Base-by-base conservation (phyloP, 1,284 basidiomycete species). In the Cystobasidium sp. region DNA sequence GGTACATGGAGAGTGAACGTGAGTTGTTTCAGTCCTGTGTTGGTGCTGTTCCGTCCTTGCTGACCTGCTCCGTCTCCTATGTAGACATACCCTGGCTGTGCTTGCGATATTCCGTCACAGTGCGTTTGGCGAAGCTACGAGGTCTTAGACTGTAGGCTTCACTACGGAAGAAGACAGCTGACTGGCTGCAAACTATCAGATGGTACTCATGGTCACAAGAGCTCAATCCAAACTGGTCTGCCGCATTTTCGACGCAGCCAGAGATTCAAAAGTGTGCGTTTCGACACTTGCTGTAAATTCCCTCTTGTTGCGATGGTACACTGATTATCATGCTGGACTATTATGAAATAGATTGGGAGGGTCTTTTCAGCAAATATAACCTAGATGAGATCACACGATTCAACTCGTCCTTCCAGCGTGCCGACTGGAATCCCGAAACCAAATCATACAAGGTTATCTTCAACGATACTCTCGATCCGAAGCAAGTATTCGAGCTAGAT, bases 171-270 rank as follows among this genome's bases (percentile, higher is more conserved):
- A 9, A 3, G 16, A 41, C 24, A 5, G 44, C 44, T 63, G 12
- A 63, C 24, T 22, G 10, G 3, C 10, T 18, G 12, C 61, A 18
- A 2, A 16, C 44, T 16, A 43, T 20, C 47, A 47, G 73, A 77
- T 87, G 86, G 85, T 88, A 88, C 78, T 85, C 84, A 56, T 84
- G 88, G 58, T 88, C 88, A 6, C 84, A 84, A 10, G 86, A 87
- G 49, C 82, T 84, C 43, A 87, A 88, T 74, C 85, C 87, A 0
- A 76, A 85, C 74, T 88, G 87, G 87, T 78, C 83, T 24, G 79
- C 78, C 14, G 83, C 83, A 77, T 86, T 82, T 77, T 82, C 84
- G 12, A 76, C 76, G 7, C 87, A 88, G 76, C 84, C 84, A 16
- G 86, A 87, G 76, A 83, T 88, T 55, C 84, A 74, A 24, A 31